Base-by-base conservation (phyloP, 1,284 basidiomycete genomes). In the Gomphus bonarii region DNA sequence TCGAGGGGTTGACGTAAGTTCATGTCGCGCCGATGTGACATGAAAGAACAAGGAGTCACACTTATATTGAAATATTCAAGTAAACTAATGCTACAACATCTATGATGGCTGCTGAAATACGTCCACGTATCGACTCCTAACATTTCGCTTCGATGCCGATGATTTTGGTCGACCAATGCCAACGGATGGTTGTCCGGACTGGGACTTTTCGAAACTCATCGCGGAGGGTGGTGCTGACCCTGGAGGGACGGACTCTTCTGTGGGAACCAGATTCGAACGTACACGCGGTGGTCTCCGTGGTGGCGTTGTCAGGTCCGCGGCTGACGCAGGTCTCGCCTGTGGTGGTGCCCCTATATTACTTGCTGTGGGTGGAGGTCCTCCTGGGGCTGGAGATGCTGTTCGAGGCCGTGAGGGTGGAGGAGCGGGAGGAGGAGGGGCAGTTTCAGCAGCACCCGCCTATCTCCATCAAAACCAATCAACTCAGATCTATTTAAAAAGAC, bases 121-220 rank as follows among this genome's bases (percentile, higher is more conserved):
- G 65, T 91, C 88, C 8, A 95, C 91, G 67, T 95, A 95, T 61
- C 88, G 82, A 69, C 76, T 90, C 56, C 87, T 79, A 52, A 88
- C 73, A 62, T 82, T 84, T 61, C 87, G 83, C 70, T 89, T 92
- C 36, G 78, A 73, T 44, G 80, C 77, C 60, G 79, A 77, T 6
- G 80, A 82, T 61, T 76, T 80, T 16, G 84, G 79, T 47, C 85
- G 76, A 50, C 76, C 74, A 16, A 50, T 50, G 12, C 43, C 43
- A 36, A 35, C 30, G 22, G 69, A 68, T 31, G 69, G 68, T 44
- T 60, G 60, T 50, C 56, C 64, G 58, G 59, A 52, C 63, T 72
- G 60, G 62, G 66, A 43, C 38, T 73, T 66, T 22, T 52, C 44
- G 72, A 72, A 33, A 72, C 72, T 5, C 75, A 72, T 57, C 18